These are phyloP conservation scores for Cryptococcus amylolentus DNA, from an alignment of 1,284 basidiomycete species.

Conservation along the genomic window DNA sequence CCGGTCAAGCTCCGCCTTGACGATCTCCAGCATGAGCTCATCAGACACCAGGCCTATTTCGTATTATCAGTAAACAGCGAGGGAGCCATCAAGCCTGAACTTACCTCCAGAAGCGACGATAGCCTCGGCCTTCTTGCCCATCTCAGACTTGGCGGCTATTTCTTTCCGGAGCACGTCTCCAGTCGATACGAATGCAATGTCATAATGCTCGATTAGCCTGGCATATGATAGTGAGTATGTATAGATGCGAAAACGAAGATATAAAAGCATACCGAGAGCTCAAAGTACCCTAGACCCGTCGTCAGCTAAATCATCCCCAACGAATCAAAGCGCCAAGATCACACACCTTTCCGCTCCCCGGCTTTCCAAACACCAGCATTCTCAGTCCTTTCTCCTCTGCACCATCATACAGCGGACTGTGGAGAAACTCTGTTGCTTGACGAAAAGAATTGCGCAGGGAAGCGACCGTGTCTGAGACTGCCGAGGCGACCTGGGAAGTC, in stretches of 20 bases:
- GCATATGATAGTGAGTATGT: not conserved
- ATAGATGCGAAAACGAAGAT: not conserved
- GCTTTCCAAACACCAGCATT: slow-evolving; percentile 50
- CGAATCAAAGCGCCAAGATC: not conserved
- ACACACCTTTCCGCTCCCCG: slow-evolving; percentile 47
- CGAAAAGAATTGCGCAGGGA: slow-evolving; percentile 19
- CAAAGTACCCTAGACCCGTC: slow-evolving; percentile 32
- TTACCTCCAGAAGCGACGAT: slow-evolving; percentile 46
- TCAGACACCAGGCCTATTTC: slow-evolving; percentile 45
- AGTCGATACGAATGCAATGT: slow-evolving; percentile 47
- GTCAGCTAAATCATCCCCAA: slow-evolving; percentile 1
- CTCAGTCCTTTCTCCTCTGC: slow-evolving; percentile 34
- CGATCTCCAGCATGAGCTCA: slow-evolving; percentile 49
- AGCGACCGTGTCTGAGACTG: slow-evolving; percentile 18
- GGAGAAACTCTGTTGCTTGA: slow-evolving; percentile 13
- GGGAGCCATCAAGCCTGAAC: slow-evolving; percentile 4
- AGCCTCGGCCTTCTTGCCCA: slow-evolving; percentile 44
- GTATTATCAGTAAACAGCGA: slow-evolving; percentile 1
- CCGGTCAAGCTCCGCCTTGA: slow-evolving; percentile 46
- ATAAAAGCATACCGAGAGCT: slow-evolving; percentile 30
- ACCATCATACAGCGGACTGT: slow-evolving; percentile 24
- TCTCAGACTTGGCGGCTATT: slow-evolving; percentile 41
- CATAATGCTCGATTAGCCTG: slow-evolving; percentile 47
- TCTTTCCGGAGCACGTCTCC: slow-evolving; percentile 50
- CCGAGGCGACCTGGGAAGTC: slow-evolving; percentile 2